Conservation (phyloP, 108 stramenopile species). For the Mayamaea pseudoterrestris region DNA sequence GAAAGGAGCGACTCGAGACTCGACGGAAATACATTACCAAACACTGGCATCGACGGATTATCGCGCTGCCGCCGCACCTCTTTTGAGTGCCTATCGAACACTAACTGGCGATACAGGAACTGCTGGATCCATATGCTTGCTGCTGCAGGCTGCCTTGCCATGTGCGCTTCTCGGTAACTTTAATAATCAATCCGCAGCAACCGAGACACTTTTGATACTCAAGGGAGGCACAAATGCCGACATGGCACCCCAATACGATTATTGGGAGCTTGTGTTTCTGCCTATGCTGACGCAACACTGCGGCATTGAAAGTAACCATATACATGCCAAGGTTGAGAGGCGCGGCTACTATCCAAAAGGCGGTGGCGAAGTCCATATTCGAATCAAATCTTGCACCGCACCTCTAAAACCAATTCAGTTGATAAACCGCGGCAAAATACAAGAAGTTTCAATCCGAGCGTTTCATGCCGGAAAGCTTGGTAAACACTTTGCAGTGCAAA, state of each 20-base stretch:
- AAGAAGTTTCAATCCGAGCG: conserved; percentile 18
- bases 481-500: conserved; percentile 17
- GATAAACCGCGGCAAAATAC: conserved; percentile 25
- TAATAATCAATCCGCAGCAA: neutral
- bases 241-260: conserved; percentile 61
- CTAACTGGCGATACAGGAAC: conserved; percentile 37
- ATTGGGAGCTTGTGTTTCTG: conserved; percentile 37
- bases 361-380: conserved; percentile 30
- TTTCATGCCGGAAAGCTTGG: conserved; percentile 43
- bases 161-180: conserved; percentile 21
- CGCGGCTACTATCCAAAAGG: conserved; percentile 37
- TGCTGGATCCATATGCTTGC: conserved; percentile 55
- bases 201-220: conserved; percentile 4
- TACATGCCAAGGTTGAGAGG: conserved; percentile 7
- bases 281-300: conserved; percentile 10
- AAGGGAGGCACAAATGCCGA: conserved; percentile 53
- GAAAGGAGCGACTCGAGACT: conserved; percentile 22
- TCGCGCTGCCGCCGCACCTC: neutral
- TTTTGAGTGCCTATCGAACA: neutral
- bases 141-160: conserved; percentile 46
- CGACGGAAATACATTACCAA: conserved; percentile 17
- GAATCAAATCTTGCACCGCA: conserved; percentile 9
- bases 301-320: conserved; percentile 5
- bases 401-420: conserved; percentile 31
- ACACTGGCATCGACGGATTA: neutral